Conservation (phyloP, 345 rosid species). For the Aethionema arabicum region DNA sequence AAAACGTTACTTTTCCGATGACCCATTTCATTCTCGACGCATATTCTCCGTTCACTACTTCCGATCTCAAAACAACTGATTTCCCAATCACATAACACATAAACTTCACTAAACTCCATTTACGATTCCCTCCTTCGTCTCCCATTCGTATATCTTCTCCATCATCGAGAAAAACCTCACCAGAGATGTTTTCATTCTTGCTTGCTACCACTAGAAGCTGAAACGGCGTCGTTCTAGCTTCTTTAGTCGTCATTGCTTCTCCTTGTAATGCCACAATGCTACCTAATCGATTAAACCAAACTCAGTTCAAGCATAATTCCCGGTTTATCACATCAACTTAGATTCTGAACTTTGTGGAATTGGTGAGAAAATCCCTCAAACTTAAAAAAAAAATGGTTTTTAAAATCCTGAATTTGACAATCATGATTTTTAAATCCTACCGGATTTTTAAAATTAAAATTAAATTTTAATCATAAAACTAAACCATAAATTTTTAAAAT, state of each 20-base stretch:
- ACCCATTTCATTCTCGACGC: conserved; percentile 51
- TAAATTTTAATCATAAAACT: no score
- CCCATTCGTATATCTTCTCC: conserved; percentile 63
- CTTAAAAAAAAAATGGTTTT: no score
- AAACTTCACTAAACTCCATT: conserved; percentile 56
- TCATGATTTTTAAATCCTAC: no score
- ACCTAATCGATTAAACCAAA: conserved; percentile 27
- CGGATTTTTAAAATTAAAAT: no score
- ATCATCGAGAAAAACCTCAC: conserved; percentile 63
- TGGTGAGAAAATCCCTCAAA: no score
- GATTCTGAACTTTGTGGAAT: no score
- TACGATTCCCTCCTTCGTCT: conserved; percentile 40
- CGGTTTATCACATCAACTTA: background rate
- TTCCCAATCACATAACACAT: conserved; percentile 31
- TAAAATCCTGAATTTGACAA: no score
- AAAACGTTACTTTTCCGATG: conserved; percentile 49
- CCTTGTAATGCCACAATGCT: conserved; percentile 69
- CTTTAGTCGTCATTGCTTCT: conserved; percentile 57
- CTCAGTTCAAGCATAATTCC: background rate
- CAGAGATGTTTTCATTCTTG: conserved; percentile 40
- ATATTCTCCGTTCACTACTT: conserved; percentile 51
- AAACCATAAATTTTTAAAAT: no score
- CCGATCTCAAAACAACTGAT: conserved; percentile 35
- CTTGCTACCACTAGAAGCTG: conserved; percentile 52
- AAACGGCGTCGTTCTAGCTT: conserved; percentile 53